Percentiles rank a stretch among this genome's conserved stretches.
Evolutionary conservation across 139 green algal genomes (phyloP).

Genomic region (Gonium pectorale): DNA sequence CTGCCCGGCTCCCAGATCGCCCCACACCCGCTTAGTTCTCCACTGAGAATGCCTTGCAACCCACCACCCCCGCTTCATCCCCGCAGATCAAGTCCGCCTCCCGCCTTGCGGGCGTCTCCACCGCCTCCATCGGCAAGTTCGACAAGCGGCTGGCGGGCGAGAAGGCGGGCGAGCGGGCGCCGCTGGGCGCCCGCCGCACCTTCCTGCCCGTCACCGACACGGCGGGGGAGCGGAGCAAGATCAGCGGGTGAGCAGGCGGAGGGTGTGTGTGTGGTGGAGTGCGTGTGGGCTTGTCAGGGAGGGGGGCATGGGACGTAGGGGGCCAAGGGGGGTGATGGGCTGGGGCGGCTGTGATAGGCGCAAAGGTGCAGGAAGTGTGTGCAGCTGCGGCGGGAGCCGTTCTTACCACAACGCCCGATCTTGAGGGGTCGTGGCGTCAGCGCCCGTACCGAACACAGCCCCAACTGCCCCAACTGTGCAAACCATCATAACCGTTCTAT

Average conservation of each 20-base stretch:
- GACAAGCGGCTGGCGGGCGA: conserved; percentile 77
- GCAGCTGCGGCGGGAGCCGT: too few species aligned
- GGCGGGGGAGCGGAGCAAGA: conserved; percentile 53
- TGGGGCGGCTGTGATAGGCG: background rate
- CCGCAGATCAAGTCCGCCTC: conserved; percentile 79
- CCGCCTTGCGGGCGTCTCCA: conserved; percentile 84
- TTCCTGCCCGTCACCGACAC: conserved; percentile 66
- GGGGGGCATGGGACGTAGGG: too few species aligned
- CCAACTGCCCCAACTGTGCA: too few species aligned
- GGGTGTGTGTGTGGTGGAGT: background rate
- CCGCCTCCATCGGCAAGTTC: conserved; percentile 96
- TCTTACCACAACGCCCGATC: too few species aligned
- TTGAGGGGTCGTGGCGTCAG: too few species aligned
- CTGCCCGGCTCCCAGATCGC: too few species aligned
- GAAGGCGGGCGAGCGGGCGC: conserved; percentile 52
- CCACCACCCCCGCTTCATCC: too few species aligned
- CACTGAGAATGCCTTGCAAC: too few species aligned
- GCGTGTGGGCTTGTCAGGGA: background rate
- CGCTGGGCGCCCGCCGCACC: conserved; percentile 71
- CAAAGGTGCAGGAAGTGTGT: background rate
- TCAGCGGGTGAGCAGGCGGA: conserved; percentile 30
- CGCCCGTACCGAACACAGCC: too few species aligned
- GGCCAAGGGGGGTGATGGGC: background rate
- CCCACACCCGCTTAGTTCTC: too few species aligned
- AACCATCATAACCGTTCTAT: too few species aligned